Base-by-base conservation (phyloP, 2,329 filamentous ascomycete species). In the Sarocladium kiliense region DNA sequence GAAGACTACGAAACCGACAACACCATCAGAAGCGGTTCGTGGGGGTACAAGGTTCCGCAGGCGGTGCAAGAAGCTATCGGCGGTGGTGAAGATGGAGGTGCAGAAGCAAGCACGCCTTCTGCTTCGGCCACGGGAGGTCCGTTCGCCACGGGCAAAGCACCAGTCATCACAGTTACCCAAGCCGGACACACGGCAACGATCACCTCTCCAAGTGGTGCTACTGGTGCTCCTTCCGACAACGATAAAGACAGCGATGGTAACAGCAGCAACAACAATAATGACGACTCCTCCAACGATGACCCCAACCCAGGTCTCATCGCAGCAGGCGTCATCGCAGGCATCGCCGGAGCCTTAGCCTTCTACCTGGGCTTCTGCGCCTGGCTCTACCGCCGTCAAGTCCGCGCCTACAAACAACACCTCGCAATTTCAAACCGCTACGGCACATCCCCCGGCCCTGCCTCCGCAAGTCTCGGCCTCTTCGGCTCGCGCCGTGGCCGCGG, bases 281-380 rank as follows among this genome's bases (percentile, higher is more conserved):
- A 49, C 1, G 42, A 53, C 19, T 47, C 54, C 27, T 51, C 47
- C n/a, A 30, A 34, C 27, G 11, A 54, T 19, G 41, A 56, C 21
- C 25, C 56, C n/a, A 60, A 57, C 2, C 64, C 65, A 12, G 72
- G 68, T 27, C 72, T 76, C 14, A 74, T 80, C 53, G 74, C 74
- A 16, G 74, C 76, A 1, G 74, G 75, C 25, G 70, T 86, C 19
- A 73, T 91, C 30, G 87, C 88, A 0, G 86, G 84, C n/a, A 64
- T 86, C 3, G 76, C 88, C 3, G 81, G 82, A 49, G 62, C 87
- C 18, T 63, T 84, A 0, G 85, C 84, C 2, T 71, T 74, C 1
- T 89, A 89, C 66, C 77, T 89, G 12, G 85, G 82, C 45, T 89
- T 87, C 74, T 88, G 85, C 69, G 79, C 81, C 18, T 90, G 85